phyloP scores from a whole-genome alignment of 2,329 filamentous ascomycete species.

The Ploettnerulaceae sp. region DNA sequence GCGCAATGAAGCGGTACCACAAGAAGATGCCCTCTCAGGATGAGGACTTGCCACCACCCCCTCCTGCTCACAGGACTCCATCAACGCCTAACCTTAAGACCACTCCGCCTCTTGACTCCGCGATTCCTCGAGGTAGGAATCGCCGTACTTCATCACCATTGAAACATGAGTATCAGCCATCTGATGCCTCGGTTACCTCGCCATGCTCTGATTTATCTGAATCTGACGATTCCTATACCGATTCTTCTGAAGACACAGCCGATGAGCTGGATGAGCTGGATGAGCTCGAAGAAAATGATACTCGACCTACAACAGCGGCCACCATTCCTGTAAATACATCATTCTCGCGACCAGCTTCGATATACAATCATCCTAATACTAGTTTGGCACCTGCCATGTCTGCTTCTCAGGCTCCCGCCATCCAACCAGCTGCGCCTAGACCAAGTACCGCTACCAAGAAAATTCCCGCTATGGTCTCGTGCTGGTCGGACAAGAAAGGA shows the following conservation, averaged over 20 bases:
- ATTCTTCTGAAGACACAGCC: conserved; percentile 45
- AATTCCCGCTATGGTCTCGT: conserved; percentile 52
- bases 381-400: conserved; percentile 77
- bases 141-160: conserved; percentile 85
- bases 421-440: conserved; percentile 33
- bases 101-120: conserved; percentile 24
- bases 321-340: conserved; percentile 21
- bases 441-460: conserved; percentile 24
- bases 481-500: conserved; percentile 57
- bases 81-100: conserved; percentile 43
- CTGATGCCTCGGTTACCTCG: conserved; percentile 59
- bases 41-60: conserved; percentile 30
- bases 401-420: conserved; percentile 69
- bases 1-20: conserved; percentile 10
- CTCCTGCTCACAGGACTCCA: conserved; percentile 30
- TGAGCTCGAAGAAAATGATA: conserved; percentile 36
- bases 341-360: conserved; percentile 22
- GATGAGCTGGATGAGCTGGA: conserved; percentile 49
- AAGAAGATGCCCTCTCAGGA: conserved; percentile 13
- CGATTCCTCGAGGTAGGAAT: conserved; percentile 37
- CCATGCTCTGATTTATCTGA: conserved; percentile 53
- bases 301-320: conserved; percentile 24
- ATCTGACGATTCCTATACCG: conserved; percentile 41
- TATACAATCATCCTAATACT: conserved; percentile 26
- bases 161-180: conserved; percentile 95